Percentiles rank a stretch among this genome's conserved stretches.
Evolutionary conservation across 306 rosid species (phyloP).

Genomic region (Sophora flavescens): DNA sequence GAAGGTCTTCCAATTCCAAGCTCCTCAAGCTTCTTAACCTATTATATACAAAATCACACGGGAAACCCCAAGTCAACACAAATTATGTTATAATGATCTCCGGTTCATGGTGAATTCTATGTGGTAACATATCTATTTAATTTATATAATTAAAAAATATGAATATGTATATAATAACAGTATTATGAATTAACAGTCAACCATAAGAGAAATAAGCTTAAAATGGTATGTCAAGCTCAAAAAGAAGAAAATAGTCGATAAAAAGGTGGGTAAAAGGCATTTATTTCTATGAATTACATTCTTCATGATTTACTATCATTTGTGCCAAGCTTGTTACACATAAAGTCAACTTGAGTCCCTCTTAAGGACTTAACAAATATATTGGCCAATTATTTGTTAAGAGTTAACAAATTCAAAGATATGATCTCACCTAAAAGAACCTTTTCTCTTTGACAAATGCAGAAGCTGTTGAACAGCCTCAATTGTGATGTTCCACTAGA

Average conservation of each 20-base stretch:
- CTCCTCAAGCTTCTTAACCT: conserved; percentile 98
- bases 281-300: conserved; percentile 9
- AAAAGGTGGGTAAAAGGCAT: neutral
- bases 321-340: too few relatives aligned
- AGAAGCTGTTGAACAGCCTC: too few relatives aligned
- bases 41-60: conserved; percentile 41
- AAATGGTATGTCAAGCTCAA: neutral
- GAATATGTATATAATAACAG: conserved; percentile 2
- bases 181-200: conserved; percentile 16
- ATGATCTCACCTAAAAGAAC: too few relatives aligned
- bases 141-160: conserved; percentile 20
- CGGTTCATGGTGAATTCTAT: conserved; percentile 8
- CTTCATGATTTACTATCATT: neutral
- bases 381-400: too few relatives aligned
- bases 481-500: too few relatives aligned
- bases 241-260: neutral
- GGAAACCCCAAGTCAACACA: conserved; percentile 27
- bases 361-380: too few relatives aligned
- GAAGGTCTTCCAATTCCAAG: conserved; percentile 99
- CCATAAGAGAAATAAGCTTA: conserved; percentile 24
- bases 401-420: too few relatives aligned
- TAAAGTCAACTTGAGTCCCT: too few relatives aligned
- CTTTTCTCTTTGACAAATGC: too few relatives aligned
- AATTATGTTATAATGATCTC: conserved; percentile 26
- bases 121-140: conserved; percentile 12